phyloP scores from a whole-genome alignment of 2,329 filamentous ascomycete genomes.

The Xylariaceae sp. region DNA sequence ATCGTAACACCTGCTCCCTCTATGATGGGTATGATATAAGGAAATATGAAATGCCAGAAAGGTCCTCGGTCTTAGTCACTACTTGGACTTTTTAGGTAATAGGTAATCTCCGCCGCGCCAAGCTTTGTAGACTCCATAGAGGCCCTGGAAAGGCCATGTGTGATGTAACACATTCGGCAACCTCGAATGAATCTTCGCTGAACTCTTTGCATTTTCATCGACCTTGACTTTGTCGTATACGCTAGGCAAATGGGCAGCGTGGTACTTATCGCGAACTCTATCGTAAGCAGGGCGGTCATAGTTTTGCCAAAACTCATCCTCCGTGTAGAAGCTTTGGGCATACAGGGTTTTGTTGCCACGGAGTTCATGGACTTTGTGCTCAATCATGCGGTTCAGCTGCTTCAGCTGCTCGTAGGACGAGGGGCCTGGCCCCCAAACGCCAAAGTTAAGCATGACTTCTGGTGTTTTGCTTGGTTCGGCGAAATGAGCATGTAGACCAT shows the following conservation, averaged over 20 bases:
- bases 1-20: no score
- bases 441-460: slow-evolving; percentile 56
- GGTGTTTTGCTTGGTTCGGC: slow-evolving; percentile 34
- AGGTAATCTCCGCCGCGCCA: slow-evolving; percentile 46
- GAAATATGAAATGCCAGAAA: background rate
- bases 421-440: slow-evolving; percentile 56
- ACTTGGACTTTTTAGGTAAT: slow-evolving; percentile 31
- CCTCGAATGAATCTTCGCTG: slow-evolving; percentile 31
- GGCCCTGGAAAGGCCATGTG: slow-evolving; percentile 43
- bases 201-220: slow-evolving; percentile 36
- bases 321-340: slow-evolving; percentile 65
- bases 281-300: slow-evolving; percentile 63
- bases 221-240: slow-evolving; percentile 68
- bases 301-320: slow-evolving; percentile 65
- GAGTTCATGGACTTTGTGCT: slow-evolving; percentile 56
- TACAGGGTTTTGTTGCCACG: slow-evolving; percentile 70
- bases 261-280: slow-evolving; percentile 54
- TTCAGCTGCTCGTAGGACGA: slow-evolving; percentile 46
- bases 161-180: slow-evolving; percentile 33
- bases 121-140: slow-evolving; percentile 47
- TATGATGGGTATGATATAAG: no score
- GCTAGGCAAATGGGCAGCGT: slow-evolving; percentile 56
- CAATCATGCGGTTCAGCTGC: slow-evolving; percentile 56
- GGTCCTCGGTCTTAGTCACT: background rate
- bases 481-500: slow-evolving; percentile 49